Percentiles rank a stretch among this genome's conserved stretches.
Conservation (phyloP, 2,329 filamentous ascomycete genomes). For the Nothophoma quercina region DNA sequence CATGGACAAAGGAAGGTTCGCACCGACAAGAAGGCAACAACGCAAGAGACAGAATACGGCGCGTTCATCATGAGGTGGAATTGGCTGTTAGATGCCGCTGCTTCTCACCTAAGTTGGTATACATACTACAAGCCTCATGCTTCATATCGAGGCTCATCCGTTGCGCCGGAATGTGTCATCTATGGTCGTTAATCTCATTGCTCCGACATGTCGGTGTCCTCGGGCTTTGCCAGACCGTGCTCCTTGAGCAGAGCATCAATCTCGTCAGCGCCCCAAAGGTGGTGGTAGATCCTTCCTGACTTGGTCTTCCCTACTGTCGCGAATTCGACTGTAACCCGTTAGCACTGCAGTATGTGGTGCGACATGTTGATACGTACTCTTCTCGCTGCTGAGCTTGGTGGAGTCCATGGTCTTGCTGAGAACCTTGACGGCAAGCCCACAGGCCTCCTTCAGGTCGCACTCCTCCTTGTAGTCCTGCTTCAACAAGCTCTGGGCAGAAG, state of each 20-base stretch:
- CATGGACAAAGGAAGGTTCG: not conserved
- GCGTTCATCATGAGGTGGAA: constrained; percentile 36
- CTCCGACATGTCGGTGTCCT: constrained; percentile 48
- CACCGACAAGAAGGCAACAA: not conserved
- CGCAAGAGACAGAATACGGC: not conserved
- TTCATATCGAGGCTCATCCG: constrained; percentile 36
- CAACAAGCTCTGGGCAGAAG: constrained; percentile 92
- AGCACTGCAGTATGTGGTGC: constrained; percentile 20
- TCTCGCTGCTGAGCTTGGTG: constrained; percentile 97
- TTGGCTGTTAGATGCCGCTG: constrained; percentile 35
- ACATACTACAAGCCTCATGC: constrained; percentile 42
- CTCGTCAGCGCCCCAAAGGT: constrained; percentile 95
- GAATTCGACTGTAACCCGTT: constrained; percentile 78
- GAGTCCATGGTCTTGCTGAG: constrained; percentile 99
- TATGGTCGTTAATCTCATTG: constrained; percentile 36
- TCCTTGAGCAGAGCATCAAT: constrained; percentile 94
- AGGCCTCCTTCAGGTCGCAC: constrained; percentile 94
- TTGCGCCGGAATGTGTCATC: constrained; percentile 30
- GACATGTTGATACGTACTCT: constrained; percentile 72
- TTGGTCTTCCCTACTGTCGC: constrained; percentile 96
- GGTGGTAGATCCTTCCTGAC: constrained; percentile 96
- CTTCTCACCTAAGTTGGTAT: constrained; percentile 43
- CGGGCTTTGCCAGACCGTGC: constrained; percentile 84
- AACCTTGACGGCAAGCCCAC: constrained; percentile 96
- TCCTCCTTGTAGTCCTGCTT: constrained; percentile 99